phyloP scores from a whole-genome alignment of 306 rosid genomes.

The Cyclanthera cordifolia region DNA sequence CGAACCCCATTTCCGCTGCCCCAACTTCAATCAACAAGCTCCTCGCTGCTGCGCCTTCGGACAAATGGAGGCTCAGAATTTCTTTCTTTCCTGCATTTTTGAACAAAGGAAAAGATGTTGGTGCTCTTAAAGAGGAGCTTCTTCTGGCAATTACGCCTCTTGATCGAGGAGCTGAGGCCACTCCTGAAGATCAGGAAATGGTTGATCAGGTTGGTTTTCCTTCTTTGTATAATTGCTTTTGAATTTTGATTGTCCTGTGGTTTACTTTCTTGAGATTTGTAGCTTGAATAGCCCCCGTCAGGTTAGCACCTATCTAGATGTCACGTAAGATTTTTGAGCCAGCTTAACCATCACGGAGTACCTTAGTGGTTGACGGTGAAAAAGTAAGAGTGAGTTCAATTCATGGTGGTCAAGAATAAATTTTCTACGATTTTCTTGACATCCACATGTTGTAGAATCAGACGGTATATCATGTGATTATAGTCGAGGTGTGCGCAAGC shows the following conservation, averaged over 20 bases:
- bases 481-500: too few relatives aligned
- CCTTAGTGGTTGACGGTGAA: too few relatives aligned
- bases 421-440: too few relatives aligned
- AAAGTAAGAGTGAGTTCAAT: too few relatives aligned
- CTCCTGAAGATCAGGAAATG: slow-evolving; percentile 51
- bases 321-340: too few relatives aligned
- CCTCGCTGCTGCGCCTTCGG: slow-evolving; percentile 16
- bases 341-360: too few relatives aligned
- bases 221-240: not conserved
- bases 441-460: too few relatives aligned
- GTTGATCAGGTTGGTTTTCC: slow-evolving; percentile 46
- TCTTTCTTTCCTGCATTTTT: slow-evolving; percentile 64
- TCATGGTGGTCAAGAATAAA: too few relatives aligned
- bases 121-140: slow-evolving; percentile 56
- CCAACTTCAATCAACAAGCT: not conserved
- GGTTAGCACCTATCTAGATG: too few relatives aligned
- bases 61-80: slow-evolving; percentile 52
- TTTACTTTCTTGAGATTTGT: not conserved
- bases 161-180: slow-evolving; percentile 85
- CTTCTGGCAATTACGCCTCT: slow-evolving; percentile 57
- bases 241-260: not conserved
- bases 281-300: not conserved
- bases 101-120: slow-evolving; percentile 45
- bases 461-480: too few relatives aligned
- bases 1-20: slow-evolving; percentile 17